Base-by-base conservation (phyloP, 129 eudicot genomes). In the Tanacetum coccineum region DNA sequence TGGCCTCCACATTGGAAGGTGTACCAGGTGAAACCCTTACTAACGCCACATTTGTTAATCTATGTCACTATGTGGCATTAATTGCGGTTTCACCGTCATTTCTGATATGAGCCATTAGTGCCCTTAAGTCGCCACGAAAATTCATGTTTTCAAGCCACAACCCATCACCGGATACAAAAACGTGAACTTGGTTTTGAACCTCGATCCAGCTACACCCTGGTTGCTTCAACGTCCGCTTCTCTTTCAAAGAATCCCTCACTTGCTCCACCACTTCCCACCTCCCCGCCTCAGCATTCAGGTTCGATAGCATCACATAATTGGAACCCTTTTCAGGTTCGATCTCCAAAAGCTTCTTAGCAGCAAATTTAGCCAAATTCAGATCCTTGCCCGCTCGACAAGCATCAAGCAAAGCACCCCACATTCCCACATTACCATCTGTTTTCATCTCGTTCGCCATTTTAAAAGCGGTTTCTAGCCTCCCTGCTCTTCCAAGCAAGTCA, bases 171-270 rank as follows among this genome's bases (percentile, higher is more conserved):
- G 82, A 79, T 67, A 65, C 36, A 57, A 85, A 85, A 56, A 66
- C 84, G 19, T 69, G 62, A 61, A 85, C 70, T 25, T 20, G 65
- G 44, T 82, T 79, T 74, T 63, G 58, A 48, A 76, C 78, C 78
- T 85, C 85, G 56, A 85, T 76, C 85, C 87, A 85, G 74, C 91
- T 85, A 61, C 82, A 85, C 51, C 87, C 87, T 0, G 81, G 79
- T 71, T 79, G 87, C 83, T 77, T 85, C 62, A 63, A 63, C 26
- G 51, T 64, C 44, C 25, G 32, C 9, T 71, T 70, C 70, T 81
- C 80, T 17, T 68, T 82, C 79, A 85, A 51, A 5, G 57, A 62
- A 48, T 32, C 74, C 71, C 91, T 77, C 55, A 76, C 78, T 62
- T 54, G 68, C 78, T 79, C 83, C 73, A 79, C 87, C 63, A 52